Conservation (phyloP, 129 eudicot species). For the Flaveria sonorensis region DNA sequence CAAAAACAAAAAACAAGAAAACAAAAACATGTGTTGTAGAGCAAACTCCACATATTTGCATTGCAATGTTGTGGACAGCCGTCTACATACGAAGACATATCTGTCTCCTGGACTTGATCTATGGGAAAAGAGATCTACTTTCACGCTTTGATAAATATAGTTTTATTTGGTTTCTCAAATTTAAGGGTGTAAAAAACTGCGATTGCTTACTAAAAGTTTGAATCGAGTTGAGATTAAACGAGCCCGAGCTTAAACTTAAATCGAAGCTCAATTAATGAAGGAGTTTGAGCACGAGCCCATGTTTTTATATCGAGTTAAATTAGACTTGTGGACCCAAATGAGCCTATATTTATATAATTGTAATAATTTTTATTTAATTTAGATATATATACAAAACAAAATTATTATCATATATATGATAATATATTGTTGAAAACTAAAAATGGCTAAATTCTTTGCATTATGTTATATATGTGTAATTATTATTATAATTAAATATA, state of each 20-base stretch:
- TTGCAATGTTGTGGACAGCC: conserved; percentile 37
- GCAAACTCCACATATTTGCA: conserved; percentile 37
- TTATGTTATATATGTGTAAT: too few relatives aligned
- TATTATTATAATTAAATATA: too few relatives aligned
- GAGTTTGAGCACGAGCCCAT: too few relatives aligned
- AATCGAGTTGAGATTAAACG: neutral
- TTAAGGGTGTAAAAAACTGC: neutral
- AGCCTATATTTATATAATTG: too few relatives aligned
- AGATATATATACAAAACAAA: too few relatives aligned
- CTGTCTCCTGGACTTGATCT: conserved; percentile 33
- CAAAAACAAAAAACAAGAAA: conserved; percentile 33
- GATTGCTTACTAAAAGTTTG: neutral
- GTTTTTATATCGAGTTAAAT: too few relatives aligned
- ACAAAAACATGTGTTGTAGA: conserved; percentile 41
- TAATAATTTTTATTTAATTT: too few relatives aligned
- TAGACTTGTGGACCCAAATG: too few relatives aligned
- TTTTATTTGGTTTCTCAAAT: conserved; percentile 4
- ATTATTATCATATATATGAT: too few relatives aligned
- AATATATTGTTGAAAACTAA: too few relatives aligned
- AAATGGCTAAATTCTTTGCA: too few relatives aligned
- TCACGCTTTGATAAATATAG: conserved; percentile 25
- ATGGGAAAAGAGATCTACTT: conserved; percentile 32
- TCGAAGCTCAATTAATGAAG: too few relatives aligned
- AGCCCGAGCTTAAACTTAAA: neutral
- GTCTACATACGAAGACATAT: conserved; percentile 27